Evolutionary conservation across 768 basidiomycete species (phyloP).

Genomic region (Amylocystis lapponica): DNA sequence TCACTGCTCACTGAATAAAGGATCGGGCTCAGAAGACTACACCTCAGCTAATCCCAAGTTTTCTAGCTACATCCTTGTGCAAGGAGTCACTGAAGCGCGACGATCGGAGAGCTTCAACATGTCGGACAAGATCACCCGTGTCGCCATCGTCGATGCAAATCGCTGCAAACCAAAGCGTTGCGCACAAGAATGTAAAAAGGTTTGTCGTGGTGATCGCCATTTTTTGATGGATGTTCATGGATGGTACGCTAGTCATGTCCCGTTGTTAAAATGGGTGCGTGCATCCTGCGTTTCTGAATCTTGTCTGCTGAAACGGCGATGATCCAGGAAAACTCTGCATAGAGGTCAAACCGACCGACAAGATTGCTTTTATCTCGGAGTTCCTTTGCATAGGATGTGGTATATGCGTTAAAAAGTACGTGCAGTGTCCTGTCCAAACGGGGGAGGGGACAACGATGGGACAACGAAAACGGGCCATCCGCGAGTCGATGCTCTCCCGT

Average conservation of each 20-base stretch:
- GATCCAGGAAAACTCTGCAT: slow-evolving; percentile 89
- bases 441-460: not conserved
- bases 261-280: slow-evolving; percentile 92
- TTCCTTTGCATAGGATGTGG: slow-evolving; percentile 99
- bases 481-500: too few relatives aligned
- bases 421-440: slow-evolving; percentile 4
- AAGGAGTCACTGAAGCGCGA: too few relatives aligned
- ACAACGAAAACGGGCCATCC: too few relatives aligned
- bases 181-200: slow-evolving; percentile 98
- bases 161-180: slow-evolving; percentile 96
- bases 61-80: too few relatives aligned
- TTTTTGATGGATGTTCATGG: not conserved
- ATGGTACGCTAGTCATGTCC: slow-evolving; percentile 69
- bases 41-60: too few relatives aligned
- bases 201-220: slow-evolving; percentile 21
- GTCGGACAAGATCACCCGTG: slow-evolving; percentile 91
- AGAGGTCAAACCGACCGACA: slow-evolving; percentile 92
- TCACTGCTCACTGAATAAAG: too few relatives aligned
- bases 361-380: slow-evolving; percentile 98
- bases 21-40: too few relatives aligned
- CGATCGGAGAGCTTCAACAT: not conserved
- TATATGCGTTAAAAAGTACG: slow-evolving; percentile 99
- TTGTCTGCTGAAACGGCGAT: not conserved
- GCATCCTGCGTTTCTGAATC: not conserved
- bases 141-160: slow-evolving; percentile 90